Evolutionary conservation across 306 rosid genomes (phyloP).

Genomic region (Malus sylvestris): DNA sequence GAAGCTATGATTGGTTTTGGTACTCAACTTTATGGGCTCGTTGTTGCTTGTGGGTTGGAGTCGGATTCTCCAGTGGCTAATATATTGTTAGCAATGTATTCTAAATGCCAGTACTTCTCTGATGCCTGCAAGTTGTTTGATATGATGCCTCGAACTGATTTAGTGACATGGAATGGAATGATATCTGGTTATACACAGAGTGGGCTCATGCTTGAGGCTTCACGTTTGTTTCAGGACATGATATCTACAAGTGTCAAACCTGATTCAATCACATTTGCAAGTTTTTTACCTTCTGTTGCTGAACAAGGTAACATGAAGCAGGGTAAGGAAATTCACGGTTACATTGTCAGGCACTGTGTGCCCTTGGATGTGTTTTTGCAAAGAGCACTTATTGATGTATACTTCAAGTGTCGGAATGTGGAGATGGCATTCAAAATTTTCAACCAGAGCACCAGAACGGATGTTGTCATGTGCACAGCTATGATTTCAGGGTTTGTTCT

Average conservation of each 20-base stretch:
- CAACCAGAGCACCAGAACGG: constrained; percentile 14
- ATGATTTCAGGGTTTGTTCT: constrained; percentile 71
- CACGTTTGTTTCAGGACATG: constrained; percentile 8
- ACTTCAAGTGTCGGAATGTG: constrained; percentile 15
- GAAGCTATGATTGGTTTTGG: constrained; percentile 48
- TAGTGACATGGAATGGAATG: constrained; percentile 28
- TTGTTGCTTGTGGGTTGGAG: constrained; percentile 42
- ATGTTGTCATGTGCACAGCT: constrained; percentile 60
- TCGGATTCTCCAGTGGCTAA: constrained; percentile 18
- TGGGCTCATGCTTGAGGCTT: constrained; percentile 24
- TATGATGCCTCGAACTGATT: constrained; percentile 16
- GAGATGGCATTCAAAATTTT: constrained; percentile 1
- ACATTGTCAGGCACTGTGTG: constrained; percentile 8
- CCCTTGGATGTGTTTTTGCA: constrained; percentile 11
- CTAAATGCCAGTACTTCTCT: constrained; percentile 12
- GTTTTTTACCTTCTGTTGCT: constrained; percentile 17
- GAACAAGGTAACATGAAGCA: background rate
- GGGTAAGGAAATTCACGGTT: constrained; percentile 21
- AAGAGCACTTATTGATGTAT: constrained; percentile 17
- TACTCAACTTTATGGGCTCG: constrained; percentile 66
- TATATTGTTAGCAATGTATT: constrained; percentile 19
- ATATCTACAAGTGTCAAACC: constrained; percentile 9
- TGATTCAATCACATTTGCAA: constrained; percentile 14
- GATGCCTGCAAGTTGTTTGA: constrained; percentile 10
- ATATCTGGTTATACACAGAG: constrained; percentile 16